A percentile compares a stretch with the other conserved stretches of the same genome.
These are phyloP conservation scores for Boletellus ananas DNA, from an alignment of 768 basidiomycete species.

Conservation along the genomic window DNA sequence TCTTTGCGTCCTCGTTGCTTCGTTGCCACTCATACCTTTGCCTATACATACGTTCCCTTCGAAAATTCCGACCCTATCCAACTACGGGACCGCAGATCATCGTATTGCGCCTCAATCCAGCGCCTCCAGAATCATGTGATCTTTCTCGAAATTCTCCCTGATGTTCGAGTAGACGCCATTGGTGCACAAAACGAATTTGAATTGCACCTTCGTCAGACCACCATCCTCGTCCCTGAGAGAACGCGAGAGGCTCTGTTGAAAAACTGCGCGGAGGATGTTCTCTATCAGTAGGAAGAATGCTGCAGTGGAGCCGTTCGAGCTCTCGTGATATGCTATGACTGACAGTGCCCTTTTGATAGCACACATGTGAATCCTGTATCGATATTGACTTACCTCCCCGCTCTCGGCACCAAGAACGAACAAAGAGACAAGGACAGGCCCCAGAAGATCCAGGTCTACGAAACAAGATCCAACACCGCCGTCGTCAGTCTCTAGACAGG, in stretches of 20 bases:
- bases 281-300: no score
- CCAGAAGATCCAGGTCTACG: background rate
- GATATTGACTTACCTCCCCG: background rate
- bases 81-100: background rate
- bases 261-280: background rate
- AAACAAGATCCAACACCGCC: background rate
- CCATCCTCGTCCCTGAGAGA: background rate
- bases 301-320: no score
- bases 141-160: background rate
- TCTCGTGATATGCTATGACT: no score
- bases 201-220: background rate
- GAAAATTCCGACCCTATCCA: conserved; percentile 1
- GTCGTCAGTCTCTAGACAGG: background rate
- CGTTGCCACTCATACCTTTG: background rate
- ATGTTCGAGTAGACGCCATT: background rate
- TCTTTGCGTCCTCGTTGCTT: background rate
- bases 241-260: background rate
- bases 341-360: background rate
- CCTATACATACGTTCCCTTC: background rate
- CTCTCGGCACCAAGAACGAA: background rate
- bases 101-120: background rate
- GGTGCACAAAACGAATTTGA: background rate
- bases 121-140: background rate
- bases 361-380: background rate
- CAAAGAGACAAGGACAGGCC: conserved; percentile 1